phyloP scores from a whole-genome alignment of 2,329 filamentous ascomycete species.

The Neurospora sp. region DNA sequence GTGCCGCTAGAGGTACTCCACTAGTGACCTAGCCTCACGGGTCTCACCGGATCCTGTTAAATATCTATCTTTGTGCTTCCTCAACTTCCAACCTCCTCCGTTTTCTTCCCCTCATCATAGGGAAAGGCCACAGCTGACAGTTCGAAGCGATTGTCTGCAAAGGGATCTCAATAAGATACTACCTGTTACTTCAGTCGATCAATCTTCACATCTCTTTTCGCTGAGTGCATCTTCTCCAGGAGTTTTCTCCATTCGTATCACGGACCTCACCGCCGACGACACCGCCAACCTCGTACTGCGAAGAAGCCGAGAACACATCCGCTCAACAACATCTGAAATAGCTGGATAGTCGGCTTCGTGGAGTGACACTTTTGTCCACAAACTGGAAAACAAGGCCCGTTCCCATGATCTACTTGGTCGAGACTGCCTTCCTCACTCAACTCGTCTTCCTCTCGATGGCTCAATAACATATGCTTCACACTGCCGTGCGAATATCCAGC shows the following conservation, averaged over 20 bases:
- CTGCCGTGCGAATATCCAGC: not conserved
- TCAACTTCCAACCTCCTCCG: not conserved
- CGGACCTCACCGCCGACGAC: not conserved
- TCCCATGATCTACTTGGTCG: not conserved
- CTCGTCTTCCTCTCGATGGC: conserved; percentile 22
- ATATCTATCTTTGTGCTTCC: not conserved
- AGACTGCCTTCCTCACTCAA: not conserved
- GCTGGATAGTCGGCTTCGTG: not conserved
- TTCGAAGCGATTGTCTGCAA: not conserved
- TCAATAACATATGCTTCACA: conserved; percentile 32
- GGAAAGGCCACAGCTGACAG: not conserved
- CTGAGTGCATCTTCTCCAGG: not conserved
- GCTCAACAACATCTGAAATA: not conserved
- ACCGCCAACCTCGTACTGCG: not conserved
- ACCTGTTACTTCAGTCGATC: not conserved
- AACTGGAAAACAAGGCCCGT: not conserved
- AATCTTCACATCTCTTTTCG: not conserved
- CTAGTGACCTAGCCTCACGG: not conserved
- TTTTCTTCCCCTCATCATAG: not conserved
- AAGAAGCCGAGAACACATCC: not conserved
- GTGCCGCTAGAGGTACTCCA: not conserved
- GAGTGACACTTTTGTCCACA: not conserved
- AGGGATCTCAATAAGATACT: not conserved
- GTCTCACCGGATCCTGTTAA: not conserved
- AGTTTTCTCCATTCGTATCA: not conserved